These are phyloP conservation scores for Linnemannia schmuckeri DNA, from an alignment of 192 early-diverging fungal genomes.

Conservation along the genomic window DNA sequence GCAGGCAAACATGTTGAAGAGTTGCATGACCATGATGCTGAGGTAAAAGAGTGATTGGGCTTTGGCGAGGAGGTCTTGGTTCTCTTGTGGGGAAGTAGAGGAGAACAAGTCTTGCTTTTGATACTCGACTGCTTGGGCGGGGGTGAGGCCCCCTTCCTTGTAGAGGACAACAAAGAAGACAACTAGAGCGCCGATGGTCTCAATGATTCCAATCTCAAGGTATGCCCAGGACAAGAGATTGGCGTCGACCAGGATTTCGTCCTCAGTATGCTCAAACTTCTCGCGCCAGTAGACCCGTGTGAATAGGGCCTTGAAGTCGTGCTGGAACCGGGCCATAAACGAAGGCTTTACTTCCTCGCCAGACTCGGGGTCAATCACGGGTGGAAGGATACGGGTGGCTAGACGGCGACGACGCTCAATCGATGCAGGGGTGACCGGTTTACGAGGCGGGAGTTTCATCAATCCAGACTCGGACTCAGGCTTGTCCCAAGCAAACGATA, in stretches of 20 bases:
- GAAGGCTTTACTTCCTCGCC: constrained; percentile 58
- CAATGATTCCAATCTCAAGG: constrained; percentile 87
- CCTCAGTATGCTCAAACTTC: constrained; percentile 76
- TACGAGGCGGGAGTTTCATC: constrained; percentile 92
- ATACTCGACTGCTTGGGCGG: constrained; percentile 68
- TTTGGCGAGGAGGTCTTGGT: constrained; percentile 74
- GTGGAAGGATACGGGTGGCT: constrained; percentile 58
- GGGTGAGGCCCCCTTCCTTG: constrained; percentile 71
- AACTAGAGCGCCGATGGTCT: constrained; percentile 75
- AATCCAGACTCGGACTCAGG: constrained; percentile 80
- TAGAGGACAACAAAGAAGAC: constrained; percentile 88
- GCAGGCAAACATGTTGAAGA: constrained; percentile 95
- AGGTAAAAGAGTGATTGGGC: constrained; percentile 85
- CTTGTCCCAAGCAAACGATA: constrained; percentile 93
- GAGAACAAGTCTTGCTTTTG: constrained; percentile 70
- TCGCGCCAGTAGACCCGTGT: constrained; percentile 71
- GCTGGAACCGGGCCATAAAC: constrained; percentile 29
- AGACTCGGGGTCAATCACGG: constrained; percentile 63
- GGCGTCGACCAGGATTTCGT: constrained; percentile 89
- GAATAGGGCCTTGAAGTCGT: constrained; percentile 60
- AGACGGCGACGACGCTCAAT: constrained; percentile 75
- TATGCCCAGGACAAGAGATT: constrained; percentile 87
- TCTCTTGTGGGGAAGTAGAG: background rate
- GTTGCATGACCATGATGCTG: constrained; percentile 86
- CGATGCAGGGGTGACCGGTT: constrained; percentile 84